Evolutionary conservation across 371 early-diverging fungal species (phyloP), one percentile per base, ranked within the genome.

Genomic region (Capillidium heterosporum): DNA sequence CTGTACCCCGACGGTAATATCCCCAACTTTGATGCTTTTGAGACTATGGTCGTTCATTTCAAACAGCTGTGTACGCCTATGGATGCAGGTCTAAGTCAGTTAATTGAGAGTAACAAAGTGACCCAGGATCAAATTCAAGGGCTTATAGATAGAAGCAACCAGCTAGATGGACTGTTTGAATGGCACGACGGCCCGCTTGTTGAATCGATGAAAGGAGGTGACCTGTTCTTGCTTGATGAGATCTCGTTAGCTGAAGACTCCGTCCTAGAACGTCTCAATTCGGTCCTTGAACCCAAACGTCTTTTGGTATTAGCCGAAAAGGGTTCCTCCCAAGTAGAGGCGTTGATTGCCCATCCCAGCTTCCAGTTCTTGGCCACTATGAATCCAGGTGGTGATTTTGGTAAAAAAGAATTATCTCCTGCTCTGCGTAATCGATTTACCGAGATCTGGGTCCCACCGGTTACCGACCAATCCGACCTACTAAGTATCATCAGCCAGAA

Each of bases 311-410:
- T 99, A 29, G 89, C 98, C 15, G 99, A 99, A 70, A 92, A 87
- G 59, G 85, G 86, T 49, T 78, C 80, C 21, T 74, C 71, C 41
- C 71, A 77, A 17, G 77, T 84, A 28, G 82, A 87, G 60, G 82
- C 85, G 46, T 71, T 92, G 44, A 67, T 65, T 48, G 93, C 81
- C 2, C 68, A 68, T 26, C 69, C 72, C 2, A 77, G 78, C 2
- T 99, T 99, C 76, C 80, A 84, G 56, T 92, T 99, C 66, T 68
- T 98, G 51, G 99, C 99, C n/a, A 99, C 99, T 1, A 99, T 99
- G 99, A 99, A 99, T 71, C 99, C 99, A 10, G 96, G 98, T 57
- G 97, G 95, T 54, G 99, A 99, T 69, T 95, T 93, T 71, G 99
- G 99, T 54, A 99, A 99, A 73, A 95, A 94, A 72, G 99, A 99